A percentile compares a stretch with the other conserved stretches of the same genome.
Conservation (phyloP, 208 protist species). For the Crithidia fasciculata region DNA sequence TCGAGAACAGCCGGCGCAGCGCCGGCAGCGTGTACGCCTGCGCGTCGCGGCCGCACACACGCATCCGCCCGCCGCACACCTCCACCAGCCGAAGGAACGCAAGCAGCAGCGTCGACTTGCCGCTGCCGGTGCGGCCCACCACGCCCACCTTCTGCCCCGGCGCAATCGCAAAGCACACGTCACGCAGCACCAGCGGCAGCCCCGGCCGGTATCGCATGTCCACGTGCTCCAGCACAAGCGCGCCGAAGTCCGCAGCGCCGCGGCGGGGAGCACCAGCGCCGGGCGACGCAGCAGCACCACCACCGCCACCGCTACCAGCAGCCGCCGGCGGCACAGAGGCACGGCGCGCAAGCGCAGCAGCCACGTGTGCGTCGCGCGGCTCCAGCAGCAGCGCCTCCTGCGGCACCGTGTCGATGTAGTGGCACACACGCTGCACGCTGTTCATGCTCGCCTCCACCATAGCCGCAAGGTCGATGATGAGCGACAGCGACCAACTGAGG, state of each 20-base stretch:
- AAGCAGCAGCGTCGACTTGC: slow-evolving; percentile 84
- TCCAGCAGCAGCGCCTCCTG: slow-evolving; percentile 50
- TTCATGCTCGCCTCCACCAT: slow-evolving; percentile 77
- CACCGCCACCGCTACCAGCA: not conserved
- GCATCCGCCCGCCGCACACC: too few species aligned
- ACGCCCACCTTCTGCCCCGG: slow-evolving; percentile 82
- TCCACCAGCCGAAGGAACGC: slow-evolving; percentile 27
- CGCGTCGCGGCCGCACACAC: too few species aligned
- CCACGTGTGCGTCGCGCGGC: slow-evolving; percentile 16
- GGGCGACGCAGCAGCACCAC: too few species aligned
- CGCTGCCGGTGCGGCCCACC: slow-evolving; percentile 83
- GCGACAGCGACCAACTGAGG: slow-evolving; percentile 43
- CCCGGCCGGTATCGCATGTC: slow-evolving; percentile 77
- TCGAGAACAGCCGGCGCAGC: too few species aligned
- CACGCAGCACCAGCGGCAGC: slow-evolving; percentile 77
- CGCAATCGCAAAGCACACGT: slow-evolving; percentile 57
- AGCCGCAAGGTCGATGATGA: slow-evolving; percentile 35
- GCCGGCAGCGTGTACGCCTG: too few species aligned
- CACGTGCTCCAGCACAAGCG: slow-evolving; percentile 70
- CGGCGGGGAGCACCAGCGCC: not conserved
- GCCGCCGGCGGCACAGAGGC: not conserved
- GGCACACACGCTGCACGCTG: slow-evolving; percentile 64
- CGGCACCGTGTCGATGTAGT: slow-evolving; percentile 64
- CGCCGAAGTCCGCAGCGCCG: slow-evolving; percentile 7
- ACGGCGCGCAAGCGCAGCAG: not conserved